A percentile compares a stretch with the other conserved stretches of the same genome.
Evolutionary conservation across 176 grass and related monocot genomes (phyloP).

Genomic region (Otatea glauca): DNA sequence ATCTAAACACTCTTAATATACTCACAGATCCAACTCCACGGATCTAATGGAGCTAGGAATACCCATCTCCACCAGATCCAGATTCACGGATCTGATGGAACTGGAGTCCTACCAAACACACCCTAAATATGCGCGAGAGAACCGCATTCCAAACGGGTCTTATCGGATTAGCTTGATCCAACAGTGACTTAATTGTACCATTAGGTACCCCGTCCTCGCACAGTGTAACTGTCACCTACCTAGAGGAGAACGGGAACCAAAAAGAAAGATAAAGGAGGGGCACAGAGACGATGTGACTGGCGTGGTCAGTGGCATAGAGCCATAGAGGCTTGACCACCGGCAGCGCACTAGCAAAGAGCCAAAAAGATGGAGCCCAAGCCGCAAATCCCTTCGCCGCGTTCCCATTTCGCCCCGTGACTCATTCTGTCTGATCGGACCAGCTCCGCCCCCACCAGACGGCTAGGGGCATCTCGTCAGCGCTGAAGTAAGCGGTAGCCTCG

Average conservation of each 20-base stretch:
- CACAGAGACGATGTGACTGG: background rate
- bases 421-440: background rate
- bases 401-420: background rate
- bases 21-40: no score
- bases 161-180: background rate
- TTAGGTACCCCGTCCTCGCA: background rate
- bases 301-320: background rate
- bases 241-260: background rate
- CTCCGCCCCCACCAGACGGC: background rate
- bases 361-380: background rate
- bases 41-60: no score
- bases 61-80: no score
- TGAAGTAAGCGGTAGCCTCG: background rate
- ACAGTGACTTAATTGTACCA: background rate
- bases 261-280: background rate
- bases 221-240: background rate
- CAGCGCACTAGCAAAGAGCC: background rate
- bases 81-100: no score
- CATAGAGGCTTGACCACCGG: background rate
- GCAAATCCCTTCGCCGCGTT: constrained; percentile 22
- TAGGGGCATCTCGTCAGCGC: background rate
- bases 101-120: no score
- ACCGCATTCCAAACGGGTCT: no score
- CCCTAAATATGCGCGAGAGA: no score
- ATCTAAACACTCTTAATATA: no score